Evolutionary conservation across 176 grass and related monocot genomes (phyloP).

Genomic region (Rhynchospora tenuis): DNA sequence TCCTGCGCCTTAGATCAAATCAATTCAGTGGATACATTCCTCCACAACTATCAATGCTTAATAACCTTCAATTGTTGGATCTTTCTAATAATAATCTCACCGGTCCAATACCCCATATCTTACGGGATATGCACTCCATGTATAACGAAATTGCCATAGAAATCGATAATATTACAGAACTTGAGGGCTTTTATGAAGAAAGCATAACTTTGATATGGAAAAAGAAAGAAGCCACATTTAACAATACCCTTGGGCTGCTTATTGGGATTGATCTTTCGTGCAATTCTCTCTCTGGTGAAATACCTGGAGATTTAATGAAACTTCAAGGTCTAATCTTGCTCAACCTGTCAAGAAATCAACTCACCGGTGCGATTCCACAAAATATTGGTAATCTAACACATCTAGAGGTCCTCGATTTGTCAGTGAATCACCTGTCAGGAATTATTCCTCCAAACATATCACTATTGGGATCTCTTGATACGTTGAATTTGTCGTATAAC

Average conservation of each 20-base stretch:
- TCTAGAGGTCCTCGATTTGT: background rate
- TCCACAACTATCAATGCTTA: conserved; percentile 3
- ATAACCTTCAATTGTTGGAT: conserved; percentile 1
- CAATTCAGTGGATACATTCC: conserved; percentile 19
- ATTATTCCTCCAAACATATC: background rate
- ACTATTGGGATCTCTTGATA: background rate
- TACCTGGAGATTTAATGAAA: background rate
- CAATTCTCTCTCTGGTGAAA: background rate
- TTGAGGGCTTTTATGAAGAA: background rate
- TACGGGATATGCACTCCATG: background rate
- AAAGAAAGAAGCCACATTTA: background rate
- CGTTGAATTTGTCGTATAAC: background rate
- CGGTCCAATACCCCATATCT: background rate
- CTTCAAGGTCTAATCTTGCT: background rate
- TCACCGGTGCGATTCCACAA: background rate
- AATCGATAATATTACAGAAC: too few species aligned
- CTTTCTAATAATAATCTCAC: conserved; percentile 23
- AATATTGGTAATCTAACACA: background rate
- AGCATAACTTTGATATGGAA: background rate
- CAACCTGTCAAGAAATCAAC: background rate
- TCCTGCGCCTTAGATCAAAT: background rate
- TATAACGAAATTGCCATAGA: too few species aligned
- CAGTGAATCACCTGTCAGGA: background rate
- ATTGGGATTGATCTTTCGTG: background rate
- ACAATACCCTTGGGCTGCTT: background rate